Base-by-base conservation (phyloP, 306 rosid species). In the Carpinus fangiana region DNA sequence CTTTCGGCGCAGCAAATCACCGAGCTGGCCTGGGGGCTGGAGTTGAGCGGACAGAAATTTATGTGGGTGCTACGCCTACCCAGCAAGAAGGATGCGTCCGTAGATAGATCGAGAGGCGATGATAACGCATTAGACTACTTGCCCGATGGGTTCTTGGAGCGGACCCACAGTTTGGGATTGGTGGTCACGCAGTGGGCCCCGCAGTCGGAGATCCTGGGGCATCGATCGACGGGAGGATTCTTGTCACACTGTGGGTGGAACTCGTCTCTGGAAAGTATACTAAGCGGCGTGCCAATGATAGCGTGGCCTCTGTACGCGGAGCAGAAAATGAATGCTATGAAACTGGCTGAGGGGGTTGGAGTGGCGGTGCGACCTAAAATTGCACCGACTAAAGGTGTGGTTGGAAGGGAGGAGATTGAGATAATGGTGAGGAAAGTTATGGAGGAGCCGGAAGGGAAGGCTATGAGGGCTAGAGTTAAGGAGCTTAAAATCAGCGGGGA, bases 11-110 rank as follows among this genome's bases (percentile, higher is more conserved):
- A 92, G 21, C 96, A 90, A 28, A 82, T 80, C 75, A 83, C 9
- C 0, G 91, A 92, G 72, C 13, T 89, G 31, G 97, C 97, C 0
- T 88, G 59, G 72, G 96, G 93, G 12, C 78, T 92, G 82, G 93
- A 92, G 73, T 2, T 90, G 53, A 92, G 91, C 21, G 71, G 14
- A 1, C 85, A 76, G 43, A 81, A 92, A 57, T 92, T 90, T 72
- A 18, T 92, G 54, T 90, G 97, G 97, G 93, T 89, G 75, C 83
- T 87, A 14, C 89, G 92, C 5, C 68, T 85, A 0, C 90, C 97
- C 2, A 65, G 1, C 6, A 73, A 12, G 75, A 52, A 0, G 61
- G 13, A 21, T 3, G 16, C 6, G 34, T 23, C 69, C 4, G 53
- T 70, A 0, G 45, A 61, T 4, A 38, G n/a, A n/a, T n/a, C n/a